A percentile compares a stretch with the other conserved stretches of the same genome.
Evolutionary conservation across 352 stramenopile species (phyloP).

Genomic region (Globisporangium polare): DNA sequence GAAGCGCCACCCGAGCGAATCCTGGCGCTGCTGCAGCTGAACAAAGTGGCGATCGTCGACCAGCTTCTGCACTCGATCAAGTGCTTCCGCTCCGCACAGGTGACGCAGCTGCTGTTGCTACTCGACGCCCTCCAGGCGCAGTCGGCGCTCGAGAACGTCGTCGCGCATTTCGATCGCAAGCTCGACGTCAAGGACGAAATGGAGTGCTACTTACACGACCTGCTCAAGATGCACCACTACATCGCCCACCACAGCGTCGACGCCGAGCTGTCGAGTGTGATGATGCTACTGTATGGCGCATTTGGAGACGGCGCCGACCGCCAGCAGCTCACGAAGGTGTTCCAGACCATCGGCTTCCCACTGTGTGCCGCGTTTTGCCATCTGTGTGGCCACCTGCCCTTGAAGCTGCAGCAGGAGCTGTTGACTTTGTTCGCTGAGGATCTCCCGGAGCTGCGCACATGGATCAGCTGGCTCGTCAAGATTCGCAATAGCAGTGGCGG

Average conservation of each 20-base stretch:
- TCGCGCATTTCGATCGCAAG: conserved; percentile 47
- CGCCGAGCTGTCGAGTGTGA: conserved; percentile 14
- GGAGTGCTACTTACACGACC: conserved; percentile 49
- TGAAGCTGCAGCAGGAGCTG: conserved; percentile 54
- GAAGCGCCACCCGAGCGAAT: conserved; percentile 17
- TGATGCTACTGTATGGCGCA: conserved; percentile 40
- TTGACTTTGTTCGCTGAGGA: conserved; percentile 48
- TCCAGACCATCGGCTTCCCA: conserved; percentile 40
- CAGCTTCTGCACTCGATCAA: conserved; percentile 34
- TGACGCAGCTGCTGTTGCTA: conserved; percentile 28
- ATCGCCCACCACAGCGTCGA: conserved; percentile 34
- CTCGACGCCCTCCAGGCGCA: conserved; percentile 22
- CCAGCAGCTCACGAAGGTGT: conserved; percentile 42
- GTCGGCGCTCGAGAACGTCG: conserved; percentile 5
- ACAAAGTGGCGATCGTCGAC: conserved; percentile 25
- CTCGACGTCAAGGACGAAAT: conserved; percentile 59
- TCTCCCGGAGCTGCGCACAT: conserved; percentile 34
- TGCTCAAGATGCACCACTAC: conserved; percentile 57
- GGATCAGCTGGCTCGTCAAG: conserved; percentile 45
- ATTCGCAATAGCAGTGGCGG: conserved; percentile 4
- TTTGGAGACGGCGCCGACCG: conserved; percentile 44
- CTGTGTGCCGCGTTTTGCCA: conserved; percentile 33
- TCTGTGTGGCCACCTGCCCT: conserved; percentile 30
- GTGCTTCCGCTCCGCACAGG: conserved; percentile 42
- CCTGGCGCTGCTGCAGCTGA: conserved; percentile 36